Evolutionary conservation across 1,284 basidiomycete species (phyloP), one percentile per base, ranked within the genome.

Genomic region (Takashimella koratensis): DNA sequence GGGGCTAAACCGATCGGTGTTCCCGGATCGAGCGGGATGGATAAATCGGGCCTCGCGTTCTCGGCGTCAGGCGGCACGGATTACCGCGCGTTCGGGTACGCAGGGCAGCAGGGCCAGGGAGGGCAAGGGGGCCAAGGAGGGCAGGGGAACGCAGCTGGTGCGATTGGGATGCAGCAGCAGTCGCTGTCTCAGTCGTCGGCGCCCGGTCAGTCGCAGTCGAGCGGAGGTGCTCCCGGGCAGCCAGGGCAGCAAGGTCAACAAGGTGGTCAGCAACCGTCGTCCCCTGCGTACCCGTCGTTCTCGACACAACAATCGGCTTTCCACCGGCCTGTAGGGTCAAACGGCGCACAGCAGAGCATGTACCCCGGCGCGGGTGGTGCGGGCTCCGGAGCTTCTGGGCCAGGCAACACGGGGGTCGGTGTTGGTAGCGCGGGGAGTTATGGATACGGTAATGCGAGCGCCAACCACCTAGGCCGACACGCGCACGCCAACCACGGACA

Each of bases 31-130:
- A 41, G 16, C 22, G 21, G 27, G 22, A 30, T 52, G 13, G 57
- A 61, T 25, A 56, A 53, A 47, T 47, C 58, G 11, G 53, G 58
- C 45, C 46, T 52, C 22, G 40, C 57, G 30, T 53, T 57, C 45
- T 47, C 44, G 27, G 25, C 43, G 41, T 25, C 27, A 52, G 43
- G 43, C 36, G 21, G 30, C 45, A 41, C 45, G n/a, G 26, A 52
- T 39, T 23, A 47, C 22, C 20, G 22, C 39, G 52, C 45, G n/a
- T 41, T 43, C 30, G 40, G 25, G 22, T 23, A 48, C 27, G 20
- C 26, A 8, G n/a, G n/a, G n/a, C n/a, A 42, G 21, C 30, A 48
- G 41, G 42, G 39, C 25, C 41, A 39, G 19, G 43, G 22, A 39
- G 26, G 24, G 45, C 36, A 26, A 3, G 13, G 30, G 13, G 25